Evolutionary conservation across 2,329 filamentous ascomycete genomes (phyloP).

Genomic region (Cadophora luteo-olivacea): DNA sequence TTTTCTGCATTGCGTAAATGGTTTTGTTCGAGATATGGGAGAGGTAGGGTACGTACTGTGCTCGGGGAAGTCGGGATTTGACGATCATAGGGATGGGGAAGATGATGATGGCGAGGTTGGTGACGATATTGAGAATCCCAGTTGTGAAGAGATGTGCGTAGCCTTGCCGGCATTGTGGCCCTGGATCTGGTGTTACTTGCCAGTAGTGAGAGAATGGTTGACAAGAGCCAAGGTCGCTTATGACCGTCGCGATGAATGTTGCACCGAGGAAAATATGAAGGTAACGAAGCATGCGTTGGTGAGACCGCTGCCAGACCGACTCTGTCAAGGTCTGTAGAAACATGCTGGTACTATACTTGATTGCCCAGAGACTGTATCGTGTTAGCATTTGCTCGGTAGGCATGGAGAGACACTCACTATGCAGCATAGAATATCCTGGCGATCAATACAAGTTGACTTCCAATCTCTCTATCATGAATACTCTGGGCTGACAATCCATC

Average conservation of each 20-base stretch:
- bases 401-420: conserved; percentile 66
- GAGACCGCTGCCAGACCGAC: conserved; percentile 78
- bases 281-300: conserved; percentile 71
- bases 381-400: conserved; percentile 13
- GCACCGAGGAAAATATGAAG: conserved; percentile 76
- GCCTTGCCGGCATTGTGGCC: conserved; percentile 81
- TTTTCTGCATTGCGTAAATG: conserved; percentile 61
- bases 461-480: conserved; percentile 69
- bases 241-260: conserved; percentile 80
- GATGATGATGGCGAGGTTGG: conserved; percentile 82
- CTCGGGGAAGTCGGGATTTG: conserved; percentile 73
- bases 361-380: conserved; percentile 77
- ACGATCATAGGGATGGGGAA: conserved; percentile 91
- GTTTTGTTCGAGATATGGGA: no score
- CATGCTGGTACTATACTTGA: conserved; percentile 87
- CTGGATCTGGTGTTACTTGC: conserved; percentile 84
- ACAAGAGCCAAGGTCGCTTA: conserved; percentile 84
- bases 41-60: conserved; percentile 44
- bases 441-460: conserved; percentile 80
- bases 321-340: conserved; percentile 86
- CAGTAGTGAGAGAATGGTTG: conserved; percentile 76
- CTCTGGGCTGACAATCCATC: conserved; percentile 60
- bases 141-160: conserved; percentile 86
- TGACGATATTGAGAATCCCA: conserved; percentile 84
- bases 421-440: conserved; percentile 85